Evolutionary conservation across 2,329 filamentous ascomycete genomes (phyloP).

Genomic region (Paramyrothecium roridum): DNA sequence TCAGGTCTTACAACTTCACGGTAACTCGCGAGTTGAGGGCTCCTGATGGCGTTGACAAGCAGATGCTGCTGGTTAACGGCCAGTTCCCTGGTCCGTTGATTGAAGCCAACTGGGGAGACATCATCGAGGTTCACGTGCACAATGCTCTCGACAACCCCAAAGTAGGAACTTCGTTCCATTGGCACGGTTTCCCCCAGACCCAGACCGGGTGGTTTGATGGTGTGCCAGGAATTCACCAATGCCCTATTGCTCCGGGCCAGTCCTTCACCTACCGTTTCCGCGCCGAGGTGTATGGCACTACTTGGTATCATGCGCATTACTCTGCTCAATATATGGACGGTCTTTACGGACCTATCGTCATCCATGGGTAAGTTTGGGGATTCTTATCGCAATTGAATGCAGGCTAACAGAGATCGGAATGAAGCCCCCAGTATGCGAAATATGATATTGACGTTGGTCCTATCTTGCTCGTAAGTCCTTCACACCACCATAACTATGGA

Average conservation of each 20-base stretch:
- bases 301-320: background rate
- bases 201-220: constrained; percentile 40
- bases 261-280: constrained; percentile 24
- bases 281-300: background rate
- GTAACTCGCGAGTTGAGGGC: background rate
- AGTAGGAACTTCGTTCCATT: constrained; percentile 42
- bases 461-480: background rate
- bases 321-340: background rate
- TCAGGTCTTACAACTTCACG: background rate
- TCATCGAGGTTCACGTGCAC: constrained; percentile 56
- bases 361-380: constrained; percentile 5
- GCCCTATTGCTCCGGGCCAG: constrained; percentile 33
- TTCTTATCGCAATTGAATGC: no score
- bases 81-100: constrained; percentile 40
- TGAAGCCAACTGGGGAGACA: constrained; percentile 48
- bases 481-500: no score
- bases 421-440: background rate
- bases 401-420: no score
- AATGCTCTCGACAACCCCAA: constrained; percentile 52
- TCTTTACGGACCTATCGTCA: background rate
- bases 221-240: constrained; percentile 39
- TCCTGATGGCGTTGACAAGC: constrained; percentile 8
- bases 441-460: background rate
- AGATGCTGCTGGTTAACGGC: constrained; percentile 8
- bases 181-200: constrained; percentile 43